These are phyloP conservation scores for Gomphus bonarii DNA, from an alignment of 1,284 basidiomycete species.

Conservation along the genomic window DNA sequence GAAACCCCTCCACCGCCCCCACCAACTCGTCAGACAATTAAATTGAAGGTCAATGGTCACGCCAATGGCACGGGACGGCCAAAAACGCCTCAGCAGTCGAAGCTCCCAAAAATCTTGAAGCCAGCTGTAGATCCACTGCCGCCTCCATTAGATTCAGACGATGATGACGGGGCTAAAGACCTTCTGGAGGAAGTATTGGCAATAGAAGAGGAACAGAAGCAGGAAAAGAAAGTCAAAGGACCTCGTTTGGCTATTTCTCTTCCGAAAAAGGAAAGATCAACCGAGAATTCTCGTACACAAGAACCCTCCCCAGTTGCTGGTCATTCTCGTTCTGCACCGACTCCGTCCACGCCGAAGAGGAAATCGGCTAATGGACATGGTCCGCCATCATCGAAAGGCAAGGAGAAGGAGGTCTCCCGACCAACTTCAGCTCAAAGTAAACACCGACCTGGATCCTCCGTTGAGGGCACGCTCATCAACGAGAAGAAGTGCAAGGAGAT, in stretches of 20 bases:
- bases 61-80: constrained; percentile 16
- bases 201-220: constrained; percentile 58
- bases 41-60: constrained; percentile 35
- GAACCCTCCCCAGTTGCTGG: background rate
- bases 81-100: constrained; percentile 29
- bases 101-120: constrained; percentile 36
- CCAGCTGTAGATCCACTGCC: constrained; percentile 44
- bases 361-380: constrained; percentile 20
- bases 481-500: constrained; percentile 75
- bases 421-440: constrained; percentile 20
- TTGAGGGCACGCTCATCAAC: constrained; percentile 44
- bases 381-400: constrained; percentile 8
- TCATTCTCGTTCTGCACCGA: constrained; percentile 16
- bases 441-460: constrained; percentile 29
- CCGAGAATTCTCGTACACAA: background rate
- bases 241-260: background rate
- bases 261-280: constrained; percentile 4
- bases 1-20: constrained; percentile 14
- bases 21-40: constrained; percentile 44
- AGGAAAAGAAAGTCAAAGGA: constrained; percentile 20
- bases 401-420: constrained; percentile 30
- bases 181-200: constrained; percentile 72
- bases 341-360: constrained; percentile 25
- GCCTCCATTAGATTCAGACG: constrained; percentile 27
- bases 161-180: constrained; percentile 69